These are phyloP conservation scores for Penicillium longicatenatum DNA, from an alignment of 495 filamentous ascomycete genomes.

Conservation along the genomic window DNA sequence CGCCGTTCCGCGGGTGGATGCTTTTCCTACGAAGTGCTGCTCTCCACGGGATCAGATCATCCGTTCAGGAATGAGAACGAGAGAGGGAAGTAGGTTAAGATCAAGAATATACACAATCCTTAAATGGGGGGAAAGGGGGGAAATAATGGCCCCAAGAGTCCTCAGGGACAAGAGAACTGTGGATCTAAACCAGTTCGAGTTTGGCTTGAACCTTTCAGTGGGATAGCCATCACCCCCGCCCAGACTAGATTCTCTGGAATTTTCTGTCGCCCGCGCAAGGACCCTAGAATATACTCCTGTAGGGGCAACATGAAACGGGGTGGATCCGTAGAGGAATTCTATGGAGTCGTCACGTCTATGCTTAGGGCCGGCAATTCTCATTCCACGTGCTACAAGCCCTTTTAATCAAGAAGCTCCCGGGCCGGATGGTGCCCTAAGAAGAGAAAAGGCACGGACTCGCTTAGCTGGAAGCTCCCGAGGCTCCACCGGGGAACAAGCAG, in stretches of 20 bases:
- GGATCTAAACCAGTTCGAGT: slow-evolving; percentile 4
- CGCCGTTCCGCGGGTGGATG: slow-evolving; percentile 27
- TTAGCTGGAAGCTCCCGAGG: slow-evolving; percentile 7
- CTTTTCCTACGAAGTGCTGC: neutral
- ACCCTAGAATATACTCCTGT: neutral
- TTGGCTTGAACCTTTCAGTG: slow-evolving; percentile 7
- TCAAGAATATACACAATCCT: neutral
- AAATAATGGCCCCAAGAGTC: neutral
- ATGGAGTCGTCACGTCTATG: neutral
- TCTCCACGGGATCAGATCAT: neutral
- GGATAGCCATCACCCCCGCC: neutral
- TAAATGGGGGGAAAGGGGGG: neutral
- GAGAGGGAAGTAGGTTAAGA: neutral
- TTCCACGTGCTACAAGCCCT: slow-evolving; percentile 2
- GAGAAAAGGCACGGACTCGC: slow-evolving; percentile 6
- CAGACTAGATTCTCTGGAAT: neutral
- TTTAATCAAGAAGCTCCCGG: neutral
- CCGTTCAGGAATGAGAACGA: neutral
- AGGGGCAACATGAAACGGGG: neutral
- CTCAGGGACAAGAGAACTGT: neutral
- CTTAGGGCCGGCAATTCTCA: neutral
- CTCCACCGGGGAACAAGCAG: slow-evolving; percentile 15
- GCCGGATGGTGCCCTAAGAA: neutral
- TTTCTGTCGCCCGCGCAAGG: neutral
- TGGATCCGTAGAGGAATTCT: neutral